A percentile compares a stretch with the other conserved stretches of the same genome.
Conservation (phyloP, 768 basidiomycete genomes). For the Pholiota microspora region DNA sequence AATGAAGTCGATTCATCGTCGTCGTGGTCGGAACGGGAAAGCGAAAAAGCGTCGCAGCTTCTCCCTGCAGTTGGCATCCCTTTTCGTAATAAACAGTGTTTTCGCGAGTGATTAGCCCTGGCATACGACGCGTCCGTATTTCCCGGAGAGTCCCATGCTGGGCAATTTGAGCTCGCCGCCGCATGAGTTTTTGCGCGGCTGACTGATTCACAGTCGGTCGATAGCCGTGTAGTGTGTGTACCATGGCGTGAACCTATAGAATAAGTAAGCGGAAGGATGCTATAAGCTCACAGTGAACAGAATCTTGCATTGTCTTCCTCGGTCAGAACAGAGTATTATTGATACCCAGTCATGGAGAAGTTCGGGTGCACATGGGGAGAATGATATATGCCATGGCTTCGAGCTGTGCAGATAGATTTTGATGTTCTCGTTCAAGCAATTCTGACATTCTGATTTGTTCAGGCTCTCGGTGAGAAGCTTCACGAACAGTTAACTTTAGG, state of each 20-base stretch:
- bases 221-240: no score
- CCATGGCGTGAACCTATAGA: no score
- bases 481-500: no score
- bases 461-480: no score
- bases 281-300: no score
- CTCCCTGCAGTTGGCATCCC: background rate
- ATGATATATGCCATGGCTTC: no score
- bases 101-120: background rate
- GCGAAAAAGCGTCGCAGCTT: background rate
- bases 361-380: background rate
- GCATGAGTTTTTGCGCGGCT: background rate
- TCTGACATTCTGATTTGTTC: no score
- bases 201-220: background rate
- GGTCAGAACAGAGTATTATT: background rate
- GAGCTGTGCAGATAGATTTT: no score
- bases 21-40: conserved; percentile 1
- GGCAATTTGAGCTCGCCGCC: background rate
- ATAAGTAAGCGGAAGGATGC: no score
- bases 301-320: background rate
- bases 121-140: conserved; percentile 2
- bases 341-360: background rate
- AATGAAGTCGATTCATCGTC: background rate
- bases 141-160: background rate
- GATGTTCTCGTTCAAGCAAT: no score
- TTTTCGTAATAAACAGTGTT: conserved; percentile 1